Conservation (phyloP, 768 basidiomycete genomes). For the Boletus subparvulus region DNA sequence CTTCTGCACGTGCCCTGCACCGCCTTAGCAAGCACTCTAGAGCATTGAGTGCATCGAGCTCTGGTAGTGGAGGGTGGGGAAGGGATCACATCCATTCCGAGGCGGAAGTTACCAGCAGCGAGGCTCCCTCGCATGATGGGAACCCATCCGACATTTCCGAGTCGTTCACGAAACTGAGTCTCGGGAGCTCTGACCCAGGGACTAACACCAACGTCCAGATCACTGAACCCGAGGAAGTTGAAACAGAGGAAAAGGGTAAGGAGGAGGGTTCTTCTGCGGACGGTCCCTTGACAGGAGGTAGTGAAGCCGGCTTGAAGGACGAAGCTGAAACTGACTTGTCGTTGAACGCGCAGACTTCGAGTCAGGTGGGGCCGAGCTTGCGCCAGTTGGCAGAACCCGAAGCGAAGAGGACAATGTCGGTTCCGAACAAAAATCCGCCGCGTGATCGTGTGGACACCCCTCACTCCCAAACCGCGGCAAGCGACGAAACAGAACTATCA, state of each 20-base stretch:
- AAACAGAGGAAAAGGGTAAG: slow-evolving; percentile 24
- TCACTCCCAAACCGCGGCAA: slow-evolving; percentile 6
- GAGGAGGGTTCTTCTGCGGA: slow-evolving; percentile 19
- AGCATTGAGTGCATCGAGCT: slow-evolving; percentile 26
- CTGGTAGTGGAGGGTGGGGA: slow-evolving; percentile 40
- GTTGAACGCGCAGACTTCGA: background rate
- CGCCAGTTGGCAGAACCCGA: slow-evolving; percentile 6
- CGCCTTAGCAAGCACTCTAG: slow-evolving; percentile 32
- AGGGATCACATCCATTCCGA: slow-evolving; percentile 28
- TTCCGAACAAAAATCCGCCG: background rate
- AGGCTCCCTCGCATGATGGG: slow-evolving; percentile 35
- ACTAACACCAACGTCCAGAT: slow-evolving; percentile 45
- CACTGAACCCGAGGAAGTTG: slow-evolving; percentile 28
- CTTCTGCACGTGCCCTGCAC: slow-evolving; percentile 42
- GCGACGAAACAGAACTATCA: slow-evolving; percentile 34
- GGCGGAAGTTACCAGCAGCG: slow-evolving; percentile 31
- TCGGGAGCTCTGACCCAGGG: slow-evolving; percentile 36
- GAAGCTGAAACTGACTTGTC: background rate
- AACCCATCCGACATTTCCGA: slow-evolving; percentile 22
- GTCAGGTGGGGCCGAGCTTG: background rate
- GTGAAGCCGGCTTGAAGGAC: slow-evolving; percentile 16
- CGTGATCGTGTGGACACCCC: slow-evolving; percentile 3
- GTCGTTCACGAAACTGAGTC: slow-evolving; percentile 26
- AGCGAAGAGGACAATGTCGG: background rate
- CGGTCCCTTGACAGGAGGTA: slow-evolving; percentile 21